Conservation (phyloP, 2,329 filamentous ascomycete species). For the Aspergillus tamarii region DNA sequence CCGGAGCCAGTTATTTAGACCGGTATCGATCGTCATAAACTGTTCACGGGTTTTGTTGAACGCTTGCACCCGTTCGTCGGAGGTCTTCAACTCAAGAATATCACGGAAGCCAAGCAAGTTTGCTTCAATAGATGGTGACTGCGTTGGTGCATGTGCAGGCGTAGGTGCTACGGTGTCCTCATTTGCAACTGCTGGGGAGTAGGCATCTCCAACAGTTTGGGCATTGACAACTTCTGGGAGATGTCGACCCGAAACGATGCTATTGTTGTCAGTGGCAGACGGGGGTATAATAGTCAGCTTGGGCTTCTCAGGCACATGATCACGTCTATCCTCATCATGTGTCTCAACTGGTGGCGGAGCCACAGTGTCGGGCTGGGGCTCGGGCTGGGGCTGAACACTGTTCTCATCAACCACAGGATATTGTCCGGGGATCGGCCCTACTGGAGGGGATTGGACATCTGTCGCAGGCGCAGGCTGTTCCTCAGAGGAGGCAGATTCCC, state of each 20-base stretch:
- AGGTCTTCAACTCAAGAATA: conserved; percentile 70
- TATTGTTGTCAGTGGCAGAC: conserved; percentile 18
- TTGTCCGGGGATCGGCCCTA: conserved; percentile 23
- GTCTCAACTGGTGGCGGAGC: conserved; percentile 10
- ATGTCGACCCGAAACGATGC: conserved; percentile 17
- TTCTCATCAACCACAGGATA: conserved; percentile 25
- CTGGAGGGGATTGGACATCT: conserved; percentile 4
- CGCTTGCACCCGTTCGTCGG: conserved; percentile 70
- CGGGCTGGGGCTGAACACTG: background rate
- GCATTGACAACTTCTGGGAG: conserved; percentile 20
- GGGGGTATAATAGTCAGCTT: conserved; percentile 37
- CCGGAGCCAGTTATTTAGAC: conserved; percentile 66
- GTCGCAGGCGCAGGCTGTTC: conserved; percentile 22
- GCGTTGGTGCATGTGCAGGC: conserved; percentile 18
- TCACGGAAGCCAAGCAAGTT: conserved; percentile 70
- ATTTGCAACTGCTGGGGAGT: conserved; percentile 8
- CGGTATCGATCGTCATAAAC: conserved; percentile 73
- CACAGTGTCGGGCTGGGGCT: conserved; percentile 2
- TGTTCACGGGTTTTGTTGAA: conserved; percentile 73
- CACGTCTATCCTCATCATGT: conserved; percentile 2
- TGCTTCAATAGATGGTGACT: conserved; percentile 26
- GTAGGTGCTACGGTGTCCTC: conserved; percentile 11
- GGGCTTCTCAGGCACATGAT: conserved; percentile 28
- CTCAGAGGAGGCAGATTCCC: conserved; percentile 40
- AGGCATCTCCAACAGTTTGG: conserved; percentile 10